Conservation (phyloP, 257 asterid species). For the Rauvolfia tetraphylla region DNA sequence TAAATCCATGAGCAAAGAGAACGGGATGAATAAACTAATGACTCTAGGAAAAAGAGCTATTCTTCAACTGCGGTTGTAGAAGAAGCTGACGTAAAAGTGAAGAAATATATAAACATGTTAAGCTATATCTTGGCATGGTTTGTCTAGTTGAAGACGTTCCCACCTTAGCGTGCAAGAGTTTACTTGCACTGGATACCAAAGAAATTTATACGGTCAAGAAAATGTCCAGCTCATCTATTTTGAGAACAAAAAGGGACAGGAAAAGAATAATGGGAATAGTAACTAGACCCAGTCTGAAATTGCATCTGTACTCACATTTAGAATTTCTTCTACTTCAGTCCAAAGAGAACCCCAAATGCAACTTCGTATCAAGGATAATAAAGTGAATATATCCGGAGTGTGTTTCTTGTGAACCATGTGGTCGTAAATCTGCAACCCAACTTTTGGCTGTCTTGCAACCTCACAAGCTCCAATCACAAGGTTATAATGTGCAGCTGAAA, state of each 20-base stretch:
- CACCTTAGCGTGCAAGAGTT: neutral
- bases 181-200: neutral
- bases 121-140: neutral
- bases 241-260: neutral
- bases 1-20: neutral
- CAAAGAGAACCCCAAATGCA: slow-evolving; percentile 88
- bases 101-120: neutral
- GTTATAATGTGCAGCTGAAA: slow-evolving; percentile 67
- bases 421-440: slow-evolving; percentile 67
- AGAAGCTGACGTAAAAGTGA: too few relatives aligned
- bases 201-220: too few relatives aligned
- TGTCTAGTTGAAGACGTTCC: neutral
- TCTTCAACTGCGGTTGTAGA: too few relatives aligned
- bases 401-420: slow-evolving; percentile 59
- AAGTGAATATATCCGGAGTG: slow-evolving; percentile 69
- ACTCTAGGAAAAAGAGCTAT: neutral
- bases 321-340: slow-evolving; percentile 60
- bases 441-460: slow-evolving; percentile 66
- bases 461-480: slow-evolving; percentile 93
- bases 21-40: neutral
- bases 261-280: neutral
- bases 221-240: neutral
- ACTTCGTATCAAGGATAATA: slow-evolving; percentile 58
- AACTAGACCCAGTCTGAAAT: neutral
- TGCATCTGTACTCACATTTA: slow-evolving; percentile 45